These are phyloP conservation scores for Sphaerulina populicola DNA, from an alignment of 2,329 filamentous ascomycete species.

Conservation along the genomic window DNA sequence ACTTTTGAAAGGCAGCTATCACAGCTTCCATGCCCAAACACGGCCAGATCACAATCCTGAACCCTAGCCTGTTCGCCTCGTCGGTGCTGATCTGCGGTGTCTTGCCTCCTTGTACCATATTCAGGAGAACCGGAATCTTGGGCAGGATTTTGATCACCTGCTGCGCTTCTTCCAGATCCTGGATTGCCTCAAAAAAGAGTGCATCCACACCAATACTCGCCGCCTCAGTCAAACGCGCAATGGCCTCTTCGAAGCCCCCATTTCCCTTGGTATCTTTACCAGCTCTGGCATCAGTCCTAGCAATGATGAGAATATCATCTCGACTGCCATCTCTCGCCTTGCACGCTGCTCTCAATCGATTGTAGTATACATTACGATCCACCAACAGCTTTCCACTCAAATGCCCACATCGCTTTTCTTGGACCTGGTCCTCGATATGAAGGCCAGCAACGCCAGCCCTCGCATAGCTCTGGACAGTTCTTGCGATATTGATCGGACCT, in stretches of 20 bases:
- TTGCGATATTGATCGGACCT: constrained; percentile 31
- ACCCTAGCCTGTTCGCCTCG: constrained; percentile 50
- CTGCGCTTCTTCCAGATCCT: constrained; percentile 45
- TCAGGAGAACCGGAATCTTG: constrained; percentile 47
- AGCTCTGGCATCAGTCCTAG: constrained; percentile 55
- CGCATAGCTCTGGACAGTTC: constrained; percentile 25
- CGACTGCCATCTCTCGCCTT: constrained; percentile 43
- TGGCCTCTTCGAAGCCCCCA: constrained; percentile 50
- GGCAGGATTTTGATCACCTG: constrained; percentile 42
- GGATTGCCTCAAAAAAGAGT: constrained; percentile 53
- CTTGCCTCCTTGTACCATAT: constrained; percentile 51
- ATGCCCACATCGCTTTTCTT: constrained; percentile 56
- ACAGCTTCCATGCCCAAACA: constrained; percentile 44
- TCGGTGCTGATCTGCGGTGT: constrained; percentile 47
- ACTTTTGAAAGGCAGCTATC: constrained; percentile 25
- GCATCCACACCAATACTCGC: constrained; percentile 51
- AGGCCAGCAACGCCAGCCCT: constrained; percentile 50
- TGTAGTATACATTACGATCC: constrained; percentile 41
- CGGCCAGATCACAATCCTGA: constrained; percentile 52
- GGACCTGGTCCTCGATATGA: constrained; percentile 57
- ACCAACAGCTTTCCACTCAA: constrained; percentile 55
- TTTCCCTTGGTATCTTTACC: constrained; percentile 28
- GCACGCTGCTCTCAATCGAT: constrained; percentile 51
- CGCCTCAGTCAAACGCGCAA: constrained; percentile 45
- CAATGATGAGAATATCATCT: constrained; percentile 56